Conservation (phyloP, 1,139 yeast genomes). For the Meyerozyma athensensis region DNA sequence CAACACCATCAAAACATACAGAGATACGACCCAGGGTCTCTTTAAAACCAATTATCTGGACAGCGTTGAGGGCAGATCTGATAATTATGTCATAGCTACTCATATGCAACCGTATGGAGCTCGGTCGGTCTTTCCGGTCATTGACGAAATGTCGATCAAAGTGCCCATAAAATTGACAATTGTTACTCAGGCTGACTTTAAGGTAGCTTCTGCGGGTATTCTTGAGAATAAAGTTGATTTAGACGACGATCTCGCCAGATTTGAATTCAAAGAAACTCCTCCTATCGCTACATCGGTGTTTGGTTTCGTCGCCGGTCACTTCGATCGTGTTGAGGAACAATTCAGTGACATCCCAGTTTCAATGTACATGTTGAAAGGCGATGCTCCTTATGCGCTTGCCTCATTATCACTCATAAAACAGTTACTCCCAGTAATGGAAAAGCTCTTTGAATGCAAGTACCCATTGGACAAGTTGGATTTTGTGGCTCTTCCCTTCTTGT, state of each 20-base stretch:
- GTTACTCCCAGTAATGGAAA: slow-evolving; percentile 42
- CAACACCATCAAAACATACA: slow-evolving; percentile 48
- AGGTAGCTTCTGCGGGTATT: slow-evolving; percentile 47
- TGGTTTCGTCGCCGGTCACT: slow-evolving; percentile 63
- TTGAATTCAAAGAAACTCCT: slow-evolving; percentile 48
- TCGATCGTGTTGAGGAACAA: slow-evolving; percentile 42
- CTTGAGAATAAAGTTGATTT: slow-evolving; percentile 21
- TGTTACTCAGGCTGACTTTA: slow-evolving; percentile 39
- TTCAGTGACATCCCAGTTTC: slow-evolving; percentile 35
- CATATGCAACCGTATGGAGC: slow-evolving; percentile 70
- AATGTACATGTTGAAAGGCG: slow-evolving; percentile 54
- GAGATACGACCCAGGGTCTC: slow-evolving; percentile 59
- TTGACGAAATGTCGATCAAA: slow-evolving; percentile 59
- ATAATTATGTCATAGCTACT: slow-evolving; percentile 54
- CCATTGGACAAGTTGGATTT: slow-evolving; percentile 64
- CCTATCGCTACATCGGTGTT: slow-evolving; percentile 58
- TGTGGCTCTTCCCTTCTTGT: slow-evolving; percentile 61
- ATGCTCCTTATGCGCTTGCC: slow-evolving; percentile 36
- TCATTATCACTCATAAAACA: slow-evolving; percentile 44
- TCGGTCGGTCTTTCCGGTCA: slow-evolving; percentile 55
- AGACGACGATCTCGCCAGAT: slow-evolving; percentile 23
- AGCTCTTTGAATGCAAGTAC: slow-evolving; percentile 37
- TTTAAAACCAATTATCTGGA: slow-evolving; percentile 62
- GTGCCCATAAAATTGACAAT: slow-evolving; percentile 46
- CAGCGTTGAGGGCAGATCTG: slow-evolving; percentile 41